Base-by-base conservation (phyloP, 805 yeast species). In the Candida ponderosae region DNA sequence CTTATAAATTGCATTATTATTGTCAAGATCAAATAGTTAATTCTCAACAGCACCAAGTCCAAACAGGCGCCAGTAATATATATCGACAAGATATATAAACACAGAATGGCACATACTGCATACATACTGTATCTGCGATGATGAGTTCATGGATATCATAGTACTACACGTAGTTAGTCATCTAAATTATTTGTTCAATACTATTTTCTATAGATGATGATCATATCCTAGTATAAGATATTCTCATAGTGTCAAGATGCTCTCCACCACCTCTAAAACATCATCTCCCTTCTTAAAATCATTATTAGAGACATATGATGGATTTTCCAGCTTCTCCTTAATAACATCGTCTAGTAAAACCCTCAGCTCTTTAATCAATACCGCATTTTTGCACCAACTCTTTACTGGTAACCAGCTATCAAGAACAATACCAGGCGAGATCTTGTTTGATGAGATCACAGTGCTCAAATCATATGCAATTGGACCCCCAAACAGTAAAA, bases 371-470 rank as follows among this genome's bases (percentile, higher is more conserved):
- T 84, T 82, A 23, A 89, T 70, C 33, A 90, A 62, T 2, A 90
- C 95, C 1, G 89, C 97, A 50, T 89, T 86, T 46, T 93, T 84
- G 45, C 95, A 82, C 97, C 97, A 90, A 1, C 96, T 86, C 43
- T 85, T 69, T 11, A 90, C 70, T 1, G 96, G 94, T 26, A 86
- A 60, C 97, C 97, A 89, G n/a, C 71, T 70, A 47, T 86, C 96
- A 38, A 90, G 62, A 8, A 87, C 77, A 27, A 93, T 74, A 18
- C 97, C 97, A 0, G 96, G 94, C 0, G 88, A 73, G 5, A 78
- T 69, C 30, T 63, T 68, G 1, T 72, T 63, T 0, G 68, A 56
- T n/a, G 51, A 41, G 13, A 14, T 14, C 10, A 63, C 45, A 7
- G 60, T 51, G 10, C 65, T 54, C 34, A 78, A 46, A 47, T 82